A percentile compares a stretch with the other conserved stretches of the same genome.
Conservation (phyloP, 164 flowering plant genomes). For the Berberis vulgaris region DNA sequence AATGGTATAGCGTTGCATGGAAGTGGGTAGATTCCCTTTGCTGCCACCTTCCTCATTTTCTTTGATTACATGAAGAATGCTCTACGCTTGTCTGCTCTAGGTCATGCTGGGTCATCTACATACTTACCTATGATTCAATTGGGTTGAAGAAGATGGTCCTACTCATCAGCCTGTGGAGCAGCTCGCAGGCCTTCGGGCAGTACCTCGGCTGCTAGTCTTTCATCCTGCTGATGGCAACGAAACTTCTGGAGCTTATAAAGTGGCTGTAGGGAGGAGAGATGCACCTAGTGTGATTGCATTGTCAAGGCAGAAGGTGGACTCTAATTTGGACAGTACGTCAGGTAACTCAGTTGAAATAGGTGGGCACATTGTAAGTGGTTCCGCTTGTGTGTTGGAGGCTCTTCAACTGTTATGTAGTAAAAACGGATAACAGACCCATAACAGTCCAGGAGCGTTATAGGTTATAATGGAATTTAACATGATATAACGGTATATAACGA, state of each 20-base stretch:
- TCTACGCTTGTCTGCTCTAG: conserved; percentile 43
- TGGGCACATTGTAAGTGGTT: conserved; percentile 43
- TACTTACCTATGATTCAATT: conserved; percentile 65
- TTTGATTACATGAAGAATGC: conserved; percentile 57
- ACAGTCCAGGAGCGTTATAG: no score
- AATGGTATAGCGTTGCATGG: conserved; percentile 55
- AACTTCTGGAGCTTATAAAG: conserved; percentile 55
- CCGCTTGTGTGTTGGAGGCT: conserved; percentile 48
- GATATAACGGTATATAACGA: no score
- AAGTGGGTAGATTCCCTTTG: conserved; percentile 50
- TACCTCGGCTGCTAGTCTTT: conserved; percentile 42
- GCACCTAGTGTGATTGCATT: conserved; percentile 40
- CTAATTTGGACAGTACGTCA: conserved; percentile 40
- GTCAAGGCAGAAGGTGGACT: conserved; percentile 50
- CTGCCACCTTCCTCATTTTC: conserved; percentile 54
- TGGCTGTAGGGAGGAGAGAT: conserved; percentile 34
- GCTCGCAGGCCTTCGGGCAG: conserved; percentile 44
- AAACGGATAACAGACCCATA: no score
- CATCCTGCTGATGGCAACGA: conserved; percentile 65
- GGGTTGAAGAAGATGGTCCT: conserved; percentile 76
- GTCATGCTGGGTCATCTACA: conserved; percentile 53
- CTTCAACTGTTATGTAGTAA: conserved; percentile 9
- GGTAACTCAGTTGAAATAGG: conserved; percentile 34
- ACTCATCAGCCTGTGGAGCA: conserved; percentile 77
- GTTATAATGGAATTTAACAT: no score